Percentiles rank a stretch among this genome's conserved stretches.
Evolutionary conservation across 306 rosid species (phyloP).

Genomic region (Rosa multiflora): DNA sequence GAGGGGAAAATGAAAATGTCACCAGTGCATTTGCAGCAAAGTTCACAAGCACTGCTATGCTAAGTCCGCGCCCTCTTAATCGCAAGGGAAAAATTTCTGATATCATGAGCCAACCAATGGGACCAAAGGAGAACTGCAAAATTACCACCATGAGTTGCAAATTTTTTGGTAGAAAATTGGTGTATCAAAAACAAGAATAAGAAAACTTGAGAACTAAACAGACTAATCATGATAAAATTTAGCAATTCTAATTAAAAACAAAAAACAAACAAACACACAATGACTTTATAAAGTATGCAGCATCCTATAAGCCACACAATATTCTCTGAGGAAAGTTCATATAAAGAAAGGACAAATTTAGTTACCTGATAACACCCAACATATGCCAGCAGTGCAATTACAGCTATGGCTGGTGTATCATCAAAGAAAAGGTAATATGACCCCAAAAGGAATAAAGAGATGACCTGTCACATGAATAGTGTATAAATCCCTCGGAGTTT

Average conservation of each 20-base stretch:
- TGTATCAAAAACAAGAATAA: not conserved
- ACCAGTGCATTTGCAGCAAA: slow-evolving; percentile 87
- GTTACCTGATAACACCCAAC: slow-evolving; percentile 97
- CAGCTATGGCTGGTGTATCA: slow-evolving; percentile 61
- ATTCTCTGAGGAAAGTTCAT: slow-evolving; percentile 1
- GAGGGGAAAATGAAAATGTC: slow-evolving; percentile 90
- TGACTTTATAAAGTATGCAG: not conserved
- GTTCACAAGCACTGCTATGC: slow-evolving; percentile 89
- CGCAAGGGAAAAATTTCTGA: slow-evolving; percentile 92
- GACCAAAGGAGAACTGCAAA: slow-evolving; percentile 92
- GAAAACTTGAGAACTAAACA: not conserved
- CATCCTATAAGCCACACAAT: not conserved
- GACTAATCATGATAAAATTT: not conserved
- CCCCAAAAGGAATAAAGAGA: slow-evolving; percentile 85
- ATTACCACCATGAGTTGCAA: slow-evolving; percentile 18
- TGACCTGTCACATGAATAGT: slow-evolving; percentile 49
- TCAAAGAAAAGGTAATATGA: slow-evolving; percentile 81
- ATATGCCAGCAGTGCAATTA: slow-evolving; percentile 71
- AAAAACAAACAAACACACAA: not conserved
- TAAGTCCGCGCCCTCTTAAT: slow-evolving; percentile 82
- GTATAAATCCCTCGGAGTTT: not conserved
- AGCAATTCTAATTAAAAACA: not conserved
- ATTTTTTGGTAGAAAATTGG: not conserved
- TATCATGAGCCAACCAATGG: slow-evolving; percentile 98
- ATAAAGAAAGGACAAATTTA: slow-evolving; percentile 16